Conservation (phyloP, 2,329 filamentous ascomycete species). For the Exutisphaerella laricina region DNA sequence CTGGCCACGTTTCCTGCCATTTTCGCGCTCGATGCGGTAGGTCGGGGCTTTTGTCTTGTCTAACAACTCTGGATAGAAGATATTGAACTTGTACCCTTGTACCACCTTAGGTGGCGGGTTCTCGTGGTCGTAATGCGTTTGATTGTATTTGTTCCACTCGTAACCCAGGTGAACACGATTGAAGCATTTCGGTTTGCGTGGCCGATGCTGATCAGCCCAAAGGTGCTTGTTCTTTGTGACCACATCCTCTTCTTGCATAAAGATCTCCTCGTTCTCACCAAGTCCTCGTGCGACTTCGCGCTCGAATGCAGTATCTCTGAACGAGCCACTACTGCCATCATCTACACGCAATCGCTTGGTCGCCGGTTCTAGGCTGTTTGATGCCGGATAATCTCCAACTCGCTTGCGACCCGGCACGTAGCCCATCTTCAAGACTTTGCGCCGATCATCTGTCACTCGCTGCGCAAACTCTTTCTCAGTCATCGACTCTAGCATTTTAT, state of each 20-base stretch:
- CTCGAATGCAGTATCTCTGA: slow-evolving; percentile 44
- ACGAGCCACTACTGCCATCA: slow-evolving; percentile 12
- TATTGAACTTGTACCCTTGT: slow-evolving; percentile 99
- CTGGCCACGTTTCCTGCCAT: slow-evolving; percentile 81
- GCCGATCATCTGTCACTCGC: slow-evolving; percentile 53
- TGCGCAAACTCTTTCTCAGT: slow-evolving; percentile 56
- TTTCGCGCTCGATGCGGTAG: slow-evolving; percentile 90
- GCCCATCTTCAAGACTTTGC: slow-evolving; percentile 58
- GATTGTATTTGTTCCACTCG: slow-evolving; percentile 99
- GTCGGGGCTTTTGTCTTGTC: slow-evolving; percentile 93
- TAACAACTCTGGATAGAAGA: slow-evolving; percentile 96
- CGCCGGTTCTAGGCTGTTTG: slow-evolving; percentile 9
- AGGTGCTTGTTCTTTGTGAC: slow-evolving; percentile 58
- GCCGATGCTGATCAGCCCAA: slow-evolving; percentile 80
- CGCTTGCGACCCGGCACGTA: slow-evolving; percentile 54
- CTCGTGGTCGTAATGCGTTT: slow-evolving; percentile 98
- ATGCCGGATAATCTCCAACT: slow-evolving; percentile 5
- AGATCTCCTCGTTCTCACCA: slow-evolving; percentile 91
- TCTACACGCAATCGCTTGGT: slow-evolving; percentile 28
- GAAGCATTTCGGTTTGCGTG: slow-evolving; percentile 92
- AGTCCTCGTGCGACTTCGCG: slow-evolving; percentile 87
- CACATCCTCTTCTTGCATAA: slow-evolving; percentile 81
- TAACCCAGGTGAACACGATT: slow-evolving; percentile 98
- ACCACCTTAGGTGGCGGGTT: slow-evolving; percentile 97
- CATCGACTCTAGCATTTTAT: slow-evolving; percentile 54